phyloP scores from a whole-genome alignment of 768 basidiomycete species.

The Paxillus involutus region DNA sequence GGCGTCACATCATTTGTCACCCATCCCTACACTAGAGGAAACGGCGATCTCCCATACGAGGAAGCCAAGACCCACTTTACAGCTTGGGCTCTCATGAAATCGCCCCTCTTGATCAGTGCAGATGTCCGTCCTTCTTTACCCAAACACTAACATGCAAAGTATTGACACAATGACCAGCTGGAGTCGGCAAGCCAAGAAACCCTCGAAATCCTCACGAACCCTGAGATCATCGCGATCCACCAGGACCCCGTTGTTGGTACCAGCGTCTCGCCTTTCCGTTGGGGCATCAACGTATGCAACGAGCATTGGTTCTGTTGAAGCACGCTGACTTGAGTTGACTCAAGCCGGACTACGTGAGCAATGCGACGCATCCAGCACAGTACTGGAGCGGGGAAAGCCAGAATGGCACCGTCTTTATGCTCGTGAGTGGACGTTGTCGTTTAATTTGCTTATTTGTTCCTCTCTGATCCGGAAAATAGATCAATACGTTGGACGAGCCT shows the following conservation, averaged over 20 bases:
- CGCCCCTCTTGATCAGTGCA: conserved; percentile 63
- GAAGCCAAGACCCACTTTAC: conserved; percentile 73
- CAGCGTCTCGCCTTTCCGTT: conserved; percentile 65
- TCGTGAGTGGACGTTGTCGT: conserved; percentile 39
- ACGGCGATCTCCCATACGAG: conserved; percentile 58
- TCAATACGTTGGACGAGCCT: conserved; percentile 58
- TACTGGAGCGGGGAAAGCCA: conserved; percentile 70
- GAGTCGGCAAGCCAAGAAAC: conserved; percentile 48
- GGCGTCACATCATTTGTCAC: not conserved
- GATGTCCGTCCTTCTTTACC: conserved; percentile 37
- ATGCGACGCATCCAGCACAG: conserved; percentile 57
- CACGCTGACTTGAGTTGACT: not conserved
- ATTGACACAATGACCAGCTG: conserved; percentile 34
- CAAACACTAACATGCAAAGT: conserved; percentile 6
- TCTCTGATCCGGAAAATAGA: conserved; percentile 33
- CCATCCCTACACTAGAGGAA: conserved; percentile 43
- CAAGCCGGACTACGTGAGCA: conserved; percentile 38
- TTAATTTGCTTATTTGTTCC: not conserved
- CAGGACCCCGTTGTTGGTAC: conserved; percentile 64
- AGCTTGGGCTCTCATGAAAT: conserved; percentile 72
- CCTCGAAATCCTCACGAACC: conserved; percentile 59
- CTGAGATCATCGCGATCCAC: conserved; percentile 66
- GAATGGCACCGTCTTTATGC: conserved; percentile 68
- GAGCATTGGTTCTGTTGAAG: not conserved
- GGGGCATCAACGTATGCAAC: conserved; percentile 60